Base-by-base conservation (phyloP, 2,329 filamentous ascomycete species). In the Chaetothyriales sp. region DNA sequence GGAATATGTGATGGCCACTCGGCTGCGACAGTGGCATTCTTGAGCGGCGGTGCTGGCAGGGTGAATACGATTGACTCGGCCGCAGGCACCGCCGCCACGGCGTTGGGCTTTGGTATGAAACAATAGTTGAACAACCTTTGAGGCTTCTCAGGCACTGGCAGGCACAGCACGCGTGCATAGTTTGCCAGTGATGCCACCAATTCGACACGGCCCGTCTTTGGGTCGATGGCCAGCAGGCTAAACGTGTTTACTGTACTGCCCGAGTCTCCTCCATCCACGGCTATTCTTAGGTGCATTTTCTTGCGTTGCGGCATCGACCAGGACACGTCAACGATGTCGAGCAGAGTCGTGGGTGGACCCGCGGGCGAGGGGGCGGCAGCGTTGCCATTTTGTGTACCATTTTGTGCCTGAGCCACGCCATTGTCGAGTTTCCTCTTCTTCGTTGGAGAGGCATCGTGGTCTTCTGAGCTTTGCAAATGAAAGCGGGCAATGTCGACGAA, bases 141-240 rank as follows among this genome's bases (percentile, higher is more conserved):
- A 3, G 77, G 72, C 60, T 81, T 82, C 58, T 82, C 79, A 4
- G 79, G 79, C 2, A 82, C 73, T 0, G 79, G 78, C 42, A 82
- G 68, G 58, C 77, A 79, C 56, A 81, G 70, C 47, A 77, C 68
- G 61, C 81, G 74, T 49, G 77, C 76, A 68, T 60, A 56, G 36
- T 51, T 47, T 26, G 49, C 42, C 12, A 55, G 22, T 3, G 57
- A 50, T 18, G 78, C 64, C 15, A 71, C 71, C 60, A 77, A 76
- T 56, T 79, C 76, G 44, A 79, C 66, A 51, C 70, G 66, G 44
- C 69, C 71, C 18, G 72, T 73, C 2, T 70, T 63, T 43, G 77
- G 69, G 51, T 73, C 74, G 51, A 71, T 64, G 25, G 70, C 73
- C 44, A 73, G 68, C 39, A 78, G 65, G 49, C 61, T 72, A 65